phyloP scores from a whole-genome alignment of 2,329 filamentous ascomycete species.

The Ophiostoma montium region DNA sequence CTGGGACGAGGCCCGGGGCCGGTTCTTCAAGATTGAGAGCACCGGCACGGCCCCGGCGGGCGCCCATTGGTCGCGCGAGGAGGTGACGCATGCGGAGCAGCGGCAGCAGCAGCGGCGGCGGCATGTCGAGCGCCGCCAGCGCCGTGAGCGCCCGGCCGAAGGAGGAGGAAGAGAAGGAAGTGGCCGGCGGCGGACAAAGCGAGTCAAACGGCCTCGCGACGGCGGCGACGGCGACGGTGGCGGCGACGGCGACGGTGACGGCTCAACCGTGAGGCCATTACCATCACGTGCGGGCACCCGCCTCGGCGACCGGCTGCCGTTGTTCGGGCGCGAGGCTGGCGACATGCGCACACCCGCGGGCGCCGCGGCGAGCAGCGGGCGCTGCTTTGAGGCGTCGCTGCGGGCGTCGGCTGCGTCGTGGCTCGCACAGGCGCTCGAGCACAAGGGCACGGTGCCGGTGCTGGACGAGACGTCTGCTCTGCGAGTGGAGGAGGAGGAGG shows the following conservation, averaged over 20 bases:
- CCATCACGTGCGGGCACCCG: background rate
- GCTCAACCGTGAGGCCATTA: background rate
- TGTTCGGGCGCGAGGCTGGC: constrained; percentile 1
- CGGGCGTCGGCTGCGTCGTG: background rate
- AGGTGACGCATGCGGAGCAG: constrained; percentile 22
- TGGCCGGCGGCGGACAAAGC: background rate
- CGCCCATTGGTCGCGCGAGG: constrained; percentile 41
- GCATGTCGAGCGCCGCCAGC: no score
- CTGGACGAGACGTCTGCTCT: background rate
- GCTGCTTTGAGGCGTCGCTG: background rate
- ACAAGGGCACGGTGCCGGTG: background rate
- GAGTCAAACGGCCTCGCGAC: background rate
- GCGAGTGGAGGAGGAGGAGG: background rate
- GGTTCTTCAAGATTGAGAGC: constrained; percentile 53
- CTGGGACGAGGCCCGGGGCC: constrained; percentile 40
- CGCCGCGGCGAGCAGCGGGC: background rate
- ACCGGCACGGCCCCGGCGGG: constrained; percentile 30
- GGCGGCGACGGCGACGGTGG: background rate
- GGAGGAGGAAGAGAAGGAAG: background rate
- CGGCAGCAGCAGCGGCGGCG: background rate
- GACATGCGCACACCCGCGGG: background rate
- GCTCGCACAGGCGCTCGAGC: background rate
- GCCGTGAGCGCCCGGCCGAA: no score
- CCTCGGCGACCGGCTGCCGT: background rate
- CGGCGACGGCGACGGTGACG: background rate